These are phyloP conservation scores for Penicillium subrubescens DNA, from an alignment of 495 filamentous ascomycete genomes.

Conservation along the genomic window DNA sequence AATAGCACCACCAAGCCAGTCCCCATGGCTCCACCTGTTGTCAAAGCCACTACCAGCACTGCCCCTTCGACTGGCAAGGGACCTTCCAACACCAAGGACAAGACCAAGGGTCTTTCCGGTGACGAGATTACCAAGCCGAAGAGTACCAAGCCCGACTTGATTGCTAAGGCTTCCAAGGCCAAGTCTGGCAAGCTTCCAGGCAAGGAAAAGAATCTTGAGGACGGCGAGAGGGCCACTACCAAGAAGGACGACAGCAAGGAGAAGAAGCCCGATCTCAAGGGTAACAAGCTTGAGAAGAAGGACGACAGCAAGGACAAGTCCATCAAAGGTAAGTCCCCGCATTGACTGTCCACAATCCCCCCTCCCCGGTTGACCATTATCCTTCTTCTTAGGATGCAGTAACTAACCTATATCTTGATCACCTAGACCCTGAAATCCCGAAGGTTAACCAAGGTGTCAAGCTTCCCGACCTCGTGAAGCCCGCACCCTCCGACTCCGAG, in stretches of 20 bases:
- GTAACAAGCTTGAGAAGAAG: neutral
- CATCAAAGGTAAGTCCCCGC: neutral
- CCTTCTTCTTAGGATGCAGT: neutral
- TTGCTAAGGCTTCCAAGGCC: neutral
- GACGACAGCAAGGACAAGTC: neutral
- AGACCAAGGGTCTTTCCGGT: neutral
- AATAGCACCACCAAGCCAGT: neutral
- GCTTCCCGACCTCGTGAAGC: neutral
- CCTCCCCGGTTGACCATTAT: neutral
- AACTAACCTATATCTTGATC: neutral
- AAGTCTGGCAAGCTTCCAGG: neutral
- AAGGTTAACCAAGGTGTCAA: neutral
- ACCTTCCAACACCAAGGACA: neutral
- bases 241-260: neutral
- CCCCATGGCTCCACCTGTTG: neutral
- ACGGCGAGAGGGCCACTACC: neutral
- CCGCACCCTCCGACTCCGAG: neutral
- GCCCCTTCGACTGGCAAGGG: neutral
- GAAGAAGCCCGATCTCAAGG: neutral
- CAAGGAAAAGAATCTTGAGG: neutral
- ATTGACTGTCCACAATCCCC: too few species aligned
- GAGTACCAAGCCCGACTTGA: neutral
- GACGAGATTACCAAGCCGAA: neutral
- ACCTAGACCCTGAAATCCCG: neutral
- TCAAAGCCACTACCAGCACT: neutral